These are phyloP conservation scores for Solanum hybrid DNA, from an alignment of 305 asterid species.

Conservation along the genomic window DNA sequence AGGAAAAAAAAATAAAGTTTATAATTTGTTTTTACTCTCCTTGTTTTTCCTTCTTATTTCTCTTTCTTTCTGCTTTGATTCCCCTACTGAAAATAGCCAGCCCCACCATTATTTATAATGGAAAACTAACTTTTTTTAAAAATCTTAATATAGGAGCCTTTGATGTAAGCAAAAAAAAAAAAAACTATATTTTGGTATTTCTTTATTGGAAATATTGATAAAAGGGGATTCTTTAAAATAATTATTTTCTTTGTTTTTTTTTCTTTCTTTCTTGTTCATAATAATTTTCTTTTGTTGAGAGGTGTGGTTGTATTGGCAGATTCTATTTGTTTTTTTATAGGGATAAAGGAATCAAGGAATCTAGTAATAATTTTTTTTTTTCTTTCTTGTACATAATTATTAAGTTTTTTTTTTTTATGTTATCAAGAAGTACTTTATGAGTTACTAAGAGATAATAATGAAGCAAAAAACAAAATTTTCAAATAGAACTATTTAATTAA, in stretches of 20 bases:
- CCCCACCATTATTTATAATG: constrained; percentile 68
- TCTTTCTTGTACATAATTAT: background rate
- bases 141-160: constrained; percentile 29
- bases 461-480: constrained; percentile 13
- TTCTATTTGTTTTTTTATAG: constrained; percentile 63
- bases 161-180: constrained; percentile 14
- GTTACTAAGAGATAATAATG: constrained; percentile 19
- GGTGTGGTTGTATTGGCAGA: constrained; percentile 52
- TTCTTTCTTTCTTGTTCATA: constrained; percentile 4
- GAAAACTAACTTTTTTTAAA: constrained; percentile 33
- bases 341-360: constrained; percentile 79
- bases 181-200: constrained; percentile 25
- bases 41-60: constrained; percentile 25
- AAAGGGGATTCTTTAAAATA: constrained; percentile 33
- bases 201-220: constrained; percentile 30
- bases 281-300: constrained; percentile 23
- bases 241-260: constrained; percentile 2
- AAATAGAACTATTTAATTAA: background rate
- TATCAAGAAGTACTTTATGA: constrained; percentile 29
- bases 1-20: constrained; percentile 34
- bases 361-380: constrained; percentile 43
- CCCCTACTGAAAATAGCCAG: constrained; percentile 37
- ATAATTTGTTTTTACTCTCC: constrained; percentile 58
- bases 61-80: constrained; percentile 28
- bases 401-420: constrained; percentile 8